Evolutionary conservation across 257 asterid species (phyloP), one percentile per base, ranked within the genome.

Genomic region (Avicennia marina): DNA sequence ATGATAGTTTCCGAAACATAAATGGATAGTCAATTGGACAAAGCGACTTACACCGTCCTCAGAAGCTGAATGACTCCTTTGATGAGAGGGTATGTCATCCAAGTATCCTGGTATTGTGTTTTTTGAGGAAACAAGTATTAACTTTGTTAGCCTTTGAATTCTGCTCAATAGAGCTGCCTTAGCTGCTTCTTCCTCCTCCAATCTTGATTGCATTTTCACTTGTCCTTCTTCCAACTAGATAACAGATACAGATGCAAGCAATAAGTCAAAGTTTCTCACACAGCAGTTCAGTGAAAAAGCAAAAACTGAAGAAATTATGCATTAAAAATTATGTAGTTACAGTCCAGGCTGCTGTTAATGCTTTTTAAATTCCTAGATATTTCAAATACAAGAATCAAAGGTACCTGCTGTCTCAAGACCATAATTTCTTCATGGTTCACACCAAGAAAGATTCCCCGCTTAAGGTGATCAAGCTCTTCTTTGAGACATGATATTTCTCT

Each of bases 141-240:
- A 79, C 72, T 93, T 93, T 26, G 99, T 89, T 55, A 93, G 89
- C 81, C 97, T 81, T 74, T 93, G 99, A 72, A 93, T 93, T 68
- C 99, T 85, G 84, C 99, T 93, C 95, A 93, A 78, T 42, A 93
- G 58, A 72, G 99, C 99, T 21, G 87, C 85, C 83, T 93, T 93
- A 52, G 96, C 97, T 53, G 89, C 99, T 71, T 93, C 99, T 63
- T 93, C 99, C 80, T 93, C 99, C 81, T 93, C 99, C 81, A 93
- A 77, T 68, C 99, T 82, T 44, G 96, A 93, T 65, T 84, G 97
- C 99, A 93, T 89, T 85, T 90, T 93, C 53, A 84, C 83, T 79
- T 93, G 99, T 34, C 99, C 99, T 80, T 86, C 96, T 81, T 93
- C 99, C 82, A 93, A 79, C 99, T 93, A 68, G 40, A 38, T 41